Base-by-base conservation (phyloP, 768 basidiomycete genomes). In the Antrodiella citrinella region DNA sequence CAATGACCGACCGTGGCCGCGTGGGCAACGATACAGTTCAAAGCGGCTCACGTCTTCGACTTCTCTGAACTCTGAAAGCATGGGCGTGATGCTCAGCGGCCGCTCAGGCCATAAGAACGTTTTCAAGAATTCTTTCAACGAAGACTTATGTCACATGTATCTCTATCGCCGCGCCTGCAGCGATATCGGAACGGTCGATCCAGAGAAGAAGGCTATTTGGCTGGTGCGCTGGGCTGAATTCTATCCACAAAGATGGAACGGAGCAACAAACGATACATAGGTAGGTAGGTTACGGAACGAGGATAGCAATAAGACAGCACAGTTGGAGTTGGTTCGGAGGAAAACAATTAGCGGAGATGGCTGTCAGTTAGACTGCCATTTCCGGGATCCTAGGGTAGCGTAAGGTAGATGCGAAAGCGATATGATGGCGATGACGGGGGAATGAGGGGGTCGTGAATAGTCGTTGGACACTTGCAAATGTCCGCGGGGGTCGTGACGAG, bases 401-500 rank as follows among this genome's bases (percentile, higher is more conserved):
- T 35, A 35, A 15, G 30, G 15, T 35, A 35, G 30, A 7, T 35
- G 30, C 7, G 15, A 35, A 35, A 35, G 30, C 7, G 15, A 35
- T 35, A 7, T 15, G 30, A 15, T 35, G 30, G 15, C 7, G 30
- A 15, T 15, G 30, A 35, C 7, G 30, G 15, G 30, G 30, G 15
- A 35, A 35, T 35, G 15, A 35, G 7, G 30, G 30, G 30, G 30
- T 35, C 30, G 30, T 35, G 30, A 35, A 35, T 7, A 35, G 30
- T 35, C 30, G 30, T 35, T 35, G 30, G 30, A 35, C 15, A 35
- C 30, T 35, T 35, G 30, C 30, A 35, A 15, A 15, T 35, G 7
- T 35, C 30, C 30, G 41, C 10, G 41, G 42, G 22, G 23, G 48
- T 49, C 48, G 24, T 49, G 30, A 49, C 9, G 48, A 20, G 35